Evolutionary conservation across 2,329 filamentous ascomycete genomes (phyloP).

Genomic region (Trichophyton mentagrophytes): DNA sequence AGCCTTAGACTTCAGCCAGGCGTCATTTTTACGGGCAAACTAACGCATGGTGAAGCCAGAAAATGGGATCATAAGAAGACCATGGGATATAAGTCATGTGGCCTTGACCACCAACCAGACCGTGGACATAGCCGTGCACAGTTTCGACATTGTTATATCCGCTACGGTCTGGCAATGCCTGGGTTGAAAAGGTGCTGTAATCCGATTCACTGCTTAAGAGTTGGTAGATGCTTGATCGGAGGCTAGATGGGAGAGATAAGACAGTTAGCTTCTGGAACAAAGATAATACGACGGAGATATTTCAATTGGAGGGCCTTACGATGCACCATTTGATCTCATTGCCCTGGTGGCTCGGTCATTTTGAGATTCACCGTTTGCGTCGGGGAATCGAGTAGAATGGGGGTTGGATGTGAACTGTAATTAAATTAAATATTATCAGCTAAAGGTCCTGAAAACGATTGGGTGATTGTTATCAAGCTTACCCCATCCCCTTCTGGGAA

Average conservation of each 20-base stretch:
- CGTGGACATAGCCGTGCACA: constrained; percentile 38
- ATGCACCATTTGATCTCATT: constrained; percentile 15
- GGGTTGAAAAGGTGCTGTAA: constrained; percentile 19
- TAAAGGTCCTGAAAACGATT: neutral
- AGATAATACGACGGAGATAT: neutral
- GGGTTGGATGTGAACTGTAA: constrained; percentile 5
- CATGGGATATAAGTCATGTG: constrained; percentile 60
- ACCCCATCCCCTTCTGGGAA: constrained; percentile 16
- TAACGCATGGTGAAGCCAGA: constrained; percentile 58
- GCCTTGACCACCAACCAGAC: constrained; percentile 45
- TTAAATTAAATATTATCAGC: neutral
- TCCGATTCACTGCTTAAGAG: constrained; percentile 18
- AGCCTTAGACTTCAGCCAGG: neutral
- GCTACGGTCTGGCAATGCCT: constrained; percentile 10
- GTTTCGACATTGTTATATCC: constrained; percentile 28
- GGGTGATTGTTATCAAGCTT: neutral
- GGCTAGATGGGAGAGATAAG: constrained; percentile 7
- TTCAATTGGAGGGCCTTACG: constrained; percentile 9
- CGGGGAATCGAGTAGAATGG: constrained; percentile 14
- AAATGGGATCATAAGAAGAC: constrained; percentile 66
- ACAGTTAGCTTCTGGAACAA: neutral
- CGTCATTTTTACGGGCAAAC: constrained; percentile 9
- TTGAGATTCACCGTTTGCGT: constrained; percentile 11
- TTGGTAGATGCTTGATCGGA: constrained; percentile 18
- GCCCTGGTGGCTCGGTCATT: constrained; percentile 12